A percentile compares a stretch with the other conserved stretches of the same genome.
Evolutionary conservation across 441 rosid species (phyloP).

Genomic region (Eruca vesicaria): DNA sequence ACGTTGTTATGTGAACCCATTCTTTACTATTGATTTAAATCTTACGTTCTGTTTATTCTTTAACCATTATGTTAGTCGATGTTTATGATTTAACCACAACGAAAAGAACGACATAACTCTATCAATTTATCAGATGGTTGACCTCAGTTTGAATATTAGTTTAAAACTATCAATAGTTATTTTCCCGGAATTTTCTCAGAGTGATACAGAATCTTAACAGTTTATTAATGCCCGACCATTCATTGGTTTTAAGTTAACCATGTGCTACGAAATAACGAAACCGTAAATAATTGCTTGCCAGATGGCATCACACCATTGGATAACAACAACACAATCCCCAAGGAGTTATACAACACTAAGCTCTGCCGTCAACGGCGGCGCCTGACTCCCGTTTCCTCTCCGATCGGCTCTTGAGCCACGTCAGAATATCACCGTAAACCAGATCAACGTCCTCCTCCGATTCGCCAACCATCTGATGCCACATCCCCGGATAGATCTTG

Average conservation of each 20-base stretch:
- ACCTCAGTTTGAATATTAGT: neutral
- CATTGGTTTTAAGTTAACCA: constrained; percentile 20
- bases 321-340: neutral
- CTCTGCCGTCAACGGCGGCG: constrained; percentile 27
- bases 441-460: constrained; percentile 63
- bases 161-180: neutral
- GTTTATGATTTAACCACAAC: neutral
- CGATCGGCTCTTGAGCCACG: constrained; percentile 62
- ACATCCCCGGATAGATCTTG: constrained; percentile 68
- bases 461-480: constrained; percentile 90
- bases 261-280: constrained; percentile 11
- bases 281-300: constrained; percentile 17
- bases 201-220: neutral
- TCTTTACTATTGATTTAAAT: neutral
- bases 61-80: neutral
- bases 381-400: constrained; percentile 6
- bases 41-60: neutral
- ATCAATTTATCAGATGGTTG: neutral
- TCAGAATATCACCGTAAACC: constrained; percentile 65
- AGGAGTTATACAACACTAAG: constrained; percentile 6
- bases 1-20: too few relatives aligned
- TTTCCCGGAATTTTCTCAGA: neutral
- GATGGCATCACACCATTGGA: constrained; percentile 5
- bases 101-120: neutral
- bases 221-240: neutral